Evolutionary conservation across 164 flowering plant species (phyloP).

Genomic region (Euptelea pleiosperma): DNA sequence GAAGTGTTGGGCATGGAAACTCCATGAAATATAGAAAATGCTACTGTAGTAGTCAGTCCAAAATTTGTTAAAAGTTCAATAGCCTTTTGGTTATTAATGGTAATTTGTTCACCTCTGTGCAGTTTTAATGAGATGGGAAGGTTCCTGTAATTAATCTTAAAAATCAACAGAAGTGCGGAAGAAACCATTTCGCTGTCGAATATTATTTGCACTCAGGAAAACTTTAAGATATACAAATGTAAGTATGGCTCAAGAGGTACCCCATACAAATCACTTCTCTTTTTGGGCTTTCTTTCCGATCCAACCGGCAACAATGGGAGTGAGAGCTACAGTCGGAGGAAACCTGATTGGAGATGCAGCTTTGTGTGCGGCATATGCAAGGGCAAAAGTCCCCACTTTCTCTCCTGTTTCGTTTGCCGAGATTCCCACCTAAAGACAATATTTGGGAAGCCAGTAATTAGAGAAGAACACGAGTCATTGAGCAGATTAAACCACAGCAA

Average conservation of each 20-base stretch:
- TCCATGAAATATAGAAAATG: too few species aligned
- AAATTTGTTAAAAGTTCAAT: too few species aligned
- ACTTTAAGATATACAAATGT: slow-evolving; percentile 7
- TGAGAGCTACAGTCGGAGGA: slow-evolving; percentile 95
- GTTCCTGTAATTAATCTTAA: neutral
- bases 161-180: neutral
- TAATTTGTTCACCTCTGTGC: neutral
- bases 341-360: slow-evolving; percentile 98
- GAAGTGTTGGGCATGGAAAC: too few species aligned
- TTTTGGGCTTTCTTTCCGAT: slow-evolving; percentile 73
- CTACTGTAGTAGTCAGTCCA: neutral
- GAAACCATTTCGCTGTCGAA: neutral
- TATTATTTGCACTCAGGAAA: neutral
- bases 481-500: neutral
- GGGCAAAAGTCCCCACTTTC: slow-evolving; percentile 91
- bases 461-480: too few species aligned
- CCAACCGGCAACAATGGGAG: slow-evolving; percentile 91
- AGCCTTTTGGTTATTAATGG: too few species aligned
- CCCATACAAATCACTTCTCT: slow-evolving; percentile 24
- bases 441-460: neutral
- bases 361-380: slow-evolving; percentile 98
- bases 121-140: neutral
- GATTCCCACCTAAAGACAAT: slow-evolving; percentile 69
- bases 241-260: neutral
- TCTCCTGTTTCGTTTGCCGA: slow-evolving; percentile 66